phyloP scores from a whole-genome alignment of 192 early-diverging fungal species.

The Funneliformis geosporum region DNA sequence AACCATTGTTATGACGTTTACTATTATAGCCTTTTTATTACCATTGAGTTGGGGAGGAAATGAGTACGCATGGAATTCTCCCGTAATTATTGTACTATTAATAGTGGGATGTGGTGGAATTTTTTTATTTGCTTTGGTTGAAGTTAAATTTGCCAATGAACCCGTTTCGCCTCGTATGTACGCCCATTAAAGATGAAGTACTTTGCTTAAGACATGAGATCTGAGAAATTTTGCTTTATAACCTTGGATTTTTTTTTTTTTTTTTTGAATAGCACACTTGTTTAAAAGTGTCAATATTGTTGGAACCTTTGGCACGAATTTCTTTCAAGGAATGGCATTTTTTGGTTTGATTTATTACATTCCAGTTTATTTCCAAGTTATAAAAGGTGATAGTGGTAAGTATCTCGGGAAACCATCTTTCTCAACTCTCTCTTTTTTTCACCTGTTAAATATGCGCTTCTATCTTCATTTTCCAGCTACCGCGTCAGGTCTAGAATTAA shows the following conservation, averaged over 20 bases:
- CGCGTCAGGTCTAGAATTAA: constrained; percentile 67
- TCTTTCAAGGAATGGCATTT: constrained; percentile 66
- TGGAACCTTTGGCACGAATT: constrained; percentile 59
- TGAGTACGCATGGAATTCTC: constrained; percentile 66
- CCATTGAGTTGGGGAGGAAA: constrained; percentile 76
- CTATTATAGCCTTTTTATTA: constrained; percentile 61
- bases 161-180: constrained; percentile 66
- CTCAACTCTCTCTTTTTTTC: no score
- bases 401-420: background rate
- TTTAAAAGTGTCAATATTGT: constrained; percentile 63
- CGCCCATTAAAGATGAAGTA: background rate
- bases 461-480: constrained; percentile 51
- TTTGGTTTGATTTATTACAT: constrained; percentile 72
- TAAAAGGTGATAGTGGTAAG: constrained; percentile 56
- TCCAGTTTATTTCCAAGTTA: constrained; percentile 83
- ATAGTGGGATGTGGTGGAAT: constrained; percentile 51
- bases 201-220: background rate
- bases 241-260: background rate
- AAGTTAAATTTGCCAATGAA: constrained; percentile 61
- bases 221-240: background rate
- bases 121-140: constrained; percentile 58
- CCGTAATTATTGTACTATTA: constrained; percentile 57
- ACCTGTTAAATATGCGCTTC: background rate
- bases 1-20: constrained; percentile 51
- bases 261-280: constrained; percentile 43